Conservation (phyloP, 2,329 filamentous ascomycete species). For the Trichoderma hamatum region DNA sequence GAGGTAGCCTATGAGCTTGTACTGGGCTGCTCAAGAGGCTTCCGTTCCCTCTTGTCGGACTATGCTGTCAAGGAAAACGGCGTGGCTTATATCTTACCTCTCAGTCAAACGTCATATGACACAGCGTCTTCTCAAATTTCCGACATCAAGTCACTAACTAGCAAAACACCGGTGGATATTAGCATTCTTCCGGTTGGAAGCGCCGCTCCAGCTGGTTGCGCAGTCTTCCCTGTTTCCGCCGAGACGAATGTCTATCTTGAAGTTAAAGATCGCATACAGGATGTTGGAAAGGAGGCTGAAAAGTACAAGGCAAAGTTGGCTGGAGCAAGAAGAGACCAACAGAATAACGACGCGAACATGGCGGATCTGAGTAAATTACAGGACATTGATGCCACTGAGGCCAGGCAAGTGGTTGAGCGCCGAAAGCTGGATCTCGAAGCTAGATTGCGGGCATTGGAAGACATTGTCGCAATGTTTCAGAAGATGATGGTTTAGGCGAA, state of each 20-base stretch:
- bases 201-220: conserved; percentile 66
- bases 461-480: background rate
- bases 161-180: conserved; percentile 66
- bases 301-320: background rate
- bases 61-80: conserved; percentile 66
- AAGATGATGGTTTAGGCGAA: background rate
- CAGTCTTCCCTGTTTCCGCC: conserved; percentile 70
- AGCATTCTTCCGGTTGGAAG: conserved; percentile 57
- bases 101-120: conserved; percentile 59
- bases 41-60: conserved; percentile 68
- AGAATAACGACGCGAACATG: background rate
- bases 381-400: background rate
- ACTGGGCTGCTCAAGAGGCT: conserved; percentile 65
- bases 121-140: conserved; percentile 62
- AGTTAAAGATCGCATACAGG: conserved; percentile 68
- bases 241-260: conserved; percentile 72
- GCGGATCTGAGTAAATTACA: background rate
- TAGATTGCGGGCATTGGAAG: background rate
- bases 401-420: background rate
- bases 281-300: background rate
- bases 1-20: conserved; percentile 71
- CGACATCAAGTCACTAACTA: conserved; percentile 71
- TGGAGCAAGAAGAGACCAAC: background rate
- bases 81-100: conserved; percentile 57
- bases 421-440: background rate